Base-by-base conservation (phyloP, 2,329 filamentous ascomycete genomes). In the Acephala macrosclerotiorum region DNA sequence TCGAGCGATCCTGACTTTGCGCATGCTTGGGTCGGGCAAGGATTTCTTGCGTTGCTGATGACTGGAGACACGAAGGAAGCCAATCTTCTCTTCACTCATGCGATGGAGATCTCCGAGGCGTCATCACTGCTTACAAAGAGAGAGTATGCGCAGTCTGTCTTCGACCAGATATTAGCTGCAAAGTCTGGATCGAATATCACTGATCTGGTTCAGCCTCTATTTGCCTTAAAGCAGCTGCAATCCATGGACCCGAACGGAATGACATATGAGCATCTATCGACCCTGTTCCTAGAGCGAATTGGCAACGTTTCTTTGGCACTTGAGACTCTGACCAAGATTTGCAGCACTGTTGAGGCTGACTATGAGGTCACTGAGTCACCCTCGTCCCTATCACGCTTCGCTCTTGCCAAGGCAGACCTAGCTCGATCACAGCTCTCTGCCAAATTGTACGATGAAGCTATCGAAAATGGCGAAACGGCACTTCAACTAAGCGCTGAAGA, bases 1-100 rank as follows among this genome's bases (percentile, higher is more conserved):
- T 97, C 94, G 1, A 92, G 92, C 3, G 96, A 99, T 76, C 96
- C 96, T 0, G 95, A 97, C 70, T 97, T 95, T 75, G 89, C 94
- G 0, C 89, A 95, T 74, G 95, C 94, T 18, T 99, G 96, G 96
- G 82, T 98, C 8, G 96, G 96, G 0, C 95, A 98, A 78, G 95
- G 93, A 0, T 85, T 97, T 29, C 85, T 98, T 60, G 94, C 96
- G 3, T 83, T 94, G 18, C 81, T 95, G 33, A 86, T 87, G 58
- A 70, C 69, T 16, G 94, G 92, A 1, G 90, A 97, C 68, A 72
- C 81, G 0, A 88, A 87, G 67, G 94, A 97, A 79, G 94, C 95
- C 0, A 85, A 93, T 25, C 89, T 89, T 12, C 86, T 98, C 11
- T 97, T 97, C 75, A 94, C 92, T 1, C 96, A 99, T 76, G 95